Percentiles rank a stretch among this genome's conserved stretches.
These are phyloP conservation scores for Tetrapisispora taiwanensis DNA, from an alignment of 805 yeast genomes.

Conservation along the genomic window DNA sequence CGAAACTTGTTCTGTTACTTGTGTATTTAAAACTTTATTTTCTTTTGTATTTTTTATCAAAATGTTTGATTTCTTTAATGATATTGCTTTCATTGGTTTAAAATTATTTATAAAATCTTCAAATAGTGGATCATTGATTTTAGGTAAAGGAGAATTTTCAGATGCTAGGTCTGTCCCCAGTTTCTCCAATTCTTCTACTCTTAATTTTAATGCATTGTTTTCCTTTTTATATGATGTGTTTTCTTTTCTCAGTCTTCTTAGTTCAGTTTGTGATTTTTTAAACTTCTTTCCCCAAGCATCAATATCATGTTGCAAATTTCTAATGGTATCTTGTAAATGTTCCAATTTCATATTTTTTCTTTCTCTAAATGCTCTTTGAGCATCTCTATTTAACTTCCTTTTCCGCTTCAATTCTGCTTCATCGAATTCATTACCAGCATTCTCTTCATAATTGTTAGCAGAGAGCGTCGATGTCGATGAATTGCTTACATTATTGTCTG, in stretches of 20 bases:
- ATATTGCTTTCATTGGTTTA: conserved; percentile 47
- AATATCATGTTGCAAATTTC: conserved; percentile 34
- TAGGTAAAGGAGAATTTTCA: background rate
- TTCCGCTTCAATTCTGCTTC: conserved; percentile 59
- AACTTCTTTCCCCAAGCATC: conserved; percentile 55
- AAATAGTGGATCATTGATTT: conserved; percentile 19
- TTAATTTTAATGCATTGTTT: conserved; percentile 7
- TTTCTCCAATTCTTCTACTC: conserved; percentile 7
- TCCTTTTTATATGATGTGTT: conserved; percentile 1
- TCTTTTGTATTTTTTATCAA: conserved; percentile 6
- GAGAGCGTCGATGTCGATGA: too few species aligned
- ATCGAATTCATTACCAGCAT: background rate
- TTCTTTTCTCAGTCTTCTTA: conserved; percentile 20
- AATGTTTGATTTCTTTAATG: background rate
- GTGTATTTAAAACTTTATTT: conserved; percentile 5
- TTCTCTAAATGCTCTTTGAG: conserved; percentile 84
- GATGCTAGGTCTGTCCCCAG: too few species aligned
- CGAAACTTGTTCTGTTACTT: background rate
- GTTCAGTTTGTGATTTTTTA: conserved; percentile 9
- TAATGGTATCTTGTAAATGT: conserved; percentile 50
- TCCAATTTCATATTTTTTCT: conserved; percentile 73
- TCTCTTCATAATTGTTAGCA: background rate
- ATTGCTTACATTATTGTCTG: too few species aligned
- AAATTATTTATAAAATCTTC: conserved; percentile 1
- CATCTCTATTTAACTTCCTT: conserved; percentile 89